Conservation (phyloP, 495 filamentous ascomycete species). For the Poronia punctata region DNA sequence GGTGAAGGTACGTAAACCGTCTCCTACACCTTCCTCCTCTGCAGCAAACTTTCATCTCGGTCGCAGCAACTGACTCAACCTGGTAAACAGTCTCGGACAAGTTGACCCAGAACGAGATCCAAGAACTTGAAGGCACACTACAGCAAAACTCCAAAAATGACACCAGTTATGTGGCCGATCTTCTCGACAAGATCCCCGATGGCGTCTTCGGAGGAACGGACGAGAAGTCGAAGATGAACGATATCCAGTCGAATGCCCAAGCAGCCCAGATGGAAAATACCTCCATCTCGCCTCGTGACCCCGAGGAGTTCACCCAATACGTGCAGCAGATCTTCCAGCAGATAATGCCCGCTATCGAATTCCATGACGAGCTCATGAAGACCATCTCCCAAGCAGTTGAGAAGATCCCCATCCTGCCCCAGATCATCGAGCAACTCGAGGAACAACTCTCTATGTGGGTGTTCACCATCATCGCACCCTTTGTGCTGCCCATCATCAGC, state of each 20-base stretch:
- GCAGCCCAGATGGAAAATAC: conserved; percentile 59
- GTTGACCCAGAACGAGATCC: conserved; percentile 76
- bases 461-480: conserved; percentile 78
- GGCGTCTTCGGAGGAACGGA: conserved; percentile 66
- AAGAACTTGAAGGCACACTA: conserved; percentile 73
- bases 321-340: conserved; percentile 60
- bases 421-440: conserved; percentile 72
- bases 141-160: conserved; percentile 46
- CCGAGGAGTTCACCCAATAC: conserved; percentile 67
- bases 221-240: conserved; percentile 57
- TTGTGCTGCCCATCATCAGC: conserved; percentile 73
- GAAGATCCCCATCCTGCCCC: conserved; percentile 70
- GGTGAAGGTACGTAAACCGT: conserved; percentile 50
- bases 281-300: conserved; percentile 60
- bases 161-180: conserved; percentile 62
- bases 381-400: conserved; percentile 68
- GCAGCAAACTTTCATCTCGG: background rate
- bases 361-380: conserved; percentile 81
- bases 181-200: conserved; percentile 70
- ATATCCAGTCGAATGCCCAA: conserved; percentile 61
- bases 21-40: background rate
- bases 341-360: conserved; percentile 79
- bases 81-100: conserved; percentile 63
- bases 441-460: conserved; percentile 78
- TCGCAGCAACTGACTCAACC: background rate